These are phyloP conservation scores for Theobroma grandiflorum DNA, from an alignment of 441 rosid genomes.

Conservation along the genomic window DNA sequence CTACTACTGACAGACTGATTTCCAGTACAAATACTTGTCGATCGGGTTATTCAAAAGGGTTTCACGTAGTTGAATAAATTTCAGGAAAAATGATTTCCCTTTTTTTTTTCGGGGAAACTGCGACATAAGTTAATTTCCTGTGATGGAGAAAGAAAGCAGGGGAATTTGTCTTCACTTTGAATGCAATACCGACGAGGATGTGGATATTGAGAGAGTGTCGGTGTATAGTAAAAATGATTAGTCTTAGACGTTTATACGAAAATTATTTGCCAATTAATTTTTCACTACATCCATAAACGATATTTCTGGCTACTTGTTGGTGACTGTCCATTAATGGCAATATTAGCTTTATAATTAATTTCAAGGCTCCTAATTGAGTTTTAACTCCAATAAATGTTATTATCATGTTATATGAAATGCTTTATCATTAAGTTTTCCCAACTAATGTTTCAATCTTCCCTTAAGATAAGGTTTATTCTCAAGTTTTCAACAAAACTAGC, in stretches of 20 bases:
- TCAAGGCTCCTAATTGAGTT: not conserved
- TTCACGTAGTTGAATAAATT: no score
- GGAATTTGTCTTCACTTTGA: slow-evolving; percentile 19
- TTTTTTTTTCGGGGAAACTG: not conserved
- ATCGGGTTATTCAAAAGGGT: no score
- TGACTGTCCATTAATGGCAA: not conserved
- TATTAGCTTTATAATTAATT: not conserved
- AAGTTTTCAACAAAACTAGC: no score
- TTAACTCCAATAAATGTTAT: not conserved
- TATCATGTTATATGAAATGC: no score
- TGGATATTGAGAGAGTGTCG: slow-evolving; percentile 36
- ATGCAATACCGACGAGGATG: slow-evolving; percentile 27
- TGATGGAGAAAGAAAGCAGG: not conserved
- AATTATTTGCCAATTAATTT: not conserved
- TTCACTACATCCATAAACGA: not conserved
- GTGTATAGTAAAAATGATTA: slow-evolving; percentile 34
- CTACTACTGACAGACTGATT: no score
- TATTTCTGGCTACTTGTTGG: not conserved
- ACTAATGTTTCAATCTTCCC: no score
- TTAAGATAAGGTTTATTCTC: no score
- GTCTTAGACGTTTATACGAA: not conserved
- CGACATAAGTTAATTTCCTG: not conserved
- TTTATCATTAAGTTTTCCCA: no score
- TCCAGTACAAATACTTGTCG: no score
- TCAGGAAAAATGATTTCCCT: no score